Conservation (phyloP, 345 rosid species). For the Salix purpurea region DNA sequence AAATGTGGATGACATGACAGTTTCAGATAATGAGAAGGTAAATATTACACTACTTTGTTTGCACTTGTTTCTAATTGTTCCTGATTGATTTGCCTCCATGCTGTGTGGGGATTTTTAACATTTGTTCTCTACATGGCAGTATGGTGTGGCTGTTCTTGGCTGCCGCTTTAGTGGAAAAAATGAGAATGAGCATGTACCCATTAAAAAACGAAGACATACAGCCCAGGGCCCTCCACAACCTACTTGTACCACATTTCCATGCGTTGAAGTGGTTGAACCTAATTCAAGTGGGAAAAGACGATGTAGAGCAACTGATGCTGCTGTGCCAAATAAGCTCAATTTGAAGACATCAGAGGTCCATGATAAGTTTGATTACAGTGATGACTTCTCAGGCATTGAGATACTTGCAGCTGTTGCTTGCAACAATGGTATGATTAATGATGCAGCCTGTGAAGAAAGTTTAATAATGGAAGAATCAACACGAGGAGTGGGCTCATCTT, state of each 20-base stretch:
- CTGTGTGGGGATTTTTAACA: background rate
- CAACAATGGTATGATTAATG: conserved; percentile 27
- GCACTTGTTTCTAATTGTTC: background rate
- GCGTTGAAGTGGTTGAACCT: conserved; percentile 17
- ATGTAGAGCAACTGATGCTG: conserved; percentile 4
- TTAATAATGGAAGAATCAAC: conserved; percentile 14
- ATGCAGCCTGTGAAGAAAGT: conserved; percentile 15
- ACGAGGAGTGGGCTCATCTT: conserved; percentile 13
- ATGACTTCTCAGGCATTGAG: conserved; percentile 59
- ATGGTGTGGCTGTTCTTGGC: conserved; percentile 51
- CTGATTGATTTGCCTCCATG: background rate
- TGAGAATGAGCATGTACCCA: conserved; percentile 45
- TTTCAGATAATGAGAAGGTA: conserved; percentile 55
- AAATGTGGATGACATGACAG: conserved; percentile 15
- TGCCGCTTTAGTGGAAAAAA: conserved; percentile 40
- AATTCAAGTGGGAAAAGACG: conserved; percentile 3
- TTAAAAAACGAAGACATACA: conserved; percentile 46
- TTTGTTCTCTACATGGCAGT: conserved; percentile 30
- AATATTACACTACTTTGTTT: conserved; percentile 2
- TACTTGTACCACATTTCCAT: conserved; percentile 7
- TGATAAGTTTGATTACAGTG: conserved; percentile 15
- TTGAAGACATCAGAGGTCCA: conserved; percentile 9
- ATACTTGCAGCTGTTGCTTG: conserved; percentile 59
- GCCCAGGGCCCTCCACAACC: conserved; percentile 28
- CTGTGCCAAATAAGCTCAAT: background rate